phyloP scores from a whole-genome alignment of 1,284 basidiomycete species.

The Melampsora abietis-canadensis region DNA sequence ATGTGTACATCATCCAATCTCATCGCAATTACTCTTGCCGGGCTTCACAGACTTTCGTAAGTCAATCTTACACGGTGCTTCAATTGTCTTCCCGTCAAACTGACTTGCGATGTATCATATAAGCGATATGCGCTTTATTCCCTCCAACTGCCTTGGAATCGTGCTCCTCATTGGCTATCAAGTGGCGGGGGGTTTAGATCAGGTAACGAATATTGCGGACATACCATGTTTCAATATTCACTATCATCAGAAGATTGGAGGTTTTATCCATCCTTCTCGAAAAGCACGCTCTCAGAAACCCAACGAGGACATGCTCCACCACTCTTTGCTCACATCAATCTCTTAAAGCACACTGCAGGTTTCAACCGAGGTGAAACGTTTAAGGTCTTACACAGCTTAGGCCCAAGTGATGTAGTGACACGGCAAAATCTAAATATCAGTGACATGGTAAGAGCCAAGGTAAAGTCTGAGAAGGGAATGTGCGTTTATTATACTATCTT shows the following conservation, averaged over 20 bases:
- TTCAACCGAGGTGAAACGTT: background rate
- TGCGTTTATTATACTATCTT: background rate
- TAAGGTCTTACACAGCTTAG: slow-evolving; percentile 5
- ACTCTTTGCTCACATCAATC: slow-evolving; percentile 3
- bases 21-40: background rate
- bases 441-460: background rate
- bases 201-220: background rate
- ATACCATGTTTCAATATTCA: slow-evolving; percentile 9
- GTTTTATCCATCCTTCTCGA: background rate
- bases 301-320: background rate
- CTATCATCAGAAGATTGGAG: background rate
- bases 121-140: slow-evolving; percentile 2
- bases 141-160: slow-evolving; percentile 7
- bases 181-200: background rate
- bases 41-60: background rate
- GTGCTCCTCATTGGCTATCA: slow-evolving; percentile 4
- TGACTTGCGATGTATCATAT: background rate
- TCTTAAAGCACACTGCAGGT: background rate
- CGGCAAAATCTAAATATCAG: slow-evolving; percentile 1
- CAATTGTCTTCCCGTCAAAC: background rate
- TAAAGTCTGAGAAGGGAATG: background rate
- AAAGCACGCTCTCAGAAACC: background rate
- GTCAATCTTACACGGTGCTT: background rate
- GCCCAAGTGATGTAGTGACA: background rate
- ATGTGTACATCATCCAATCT: background rate